A percentile compares a stretch with the other conserved stretches of the same genome.
phyloP scores from a whole-genome alignment of 345 rosid genomes.

The Combretum micranthum region DNA sequence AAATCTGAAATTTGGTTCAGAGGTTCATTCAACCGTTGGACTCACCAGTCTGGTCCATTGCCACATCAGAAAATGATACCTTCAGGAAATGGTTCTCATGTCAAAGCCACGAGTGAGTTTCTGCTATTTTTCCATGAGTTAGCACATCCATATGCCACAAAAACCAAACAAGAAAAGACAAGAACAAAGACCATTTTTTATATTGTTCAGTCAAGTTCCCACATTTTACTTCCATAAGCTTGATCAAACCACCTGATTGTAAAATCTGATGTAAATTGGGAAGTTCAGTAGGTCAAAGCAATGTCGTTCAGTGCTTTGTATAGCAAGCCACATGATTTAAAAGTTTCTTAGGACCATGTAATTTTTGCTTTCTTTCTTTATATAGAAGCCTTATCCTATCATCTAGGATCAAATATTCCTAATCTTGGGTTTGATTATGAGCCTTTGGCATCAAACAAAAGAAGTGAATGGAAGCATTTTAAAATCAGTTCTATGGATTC shows the following conservation, averaged over 20 bases:
- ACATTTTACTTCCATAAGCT: too few relatives aligned
- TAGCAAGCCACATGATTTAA: neutral
- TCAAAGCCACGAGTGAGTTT: constrained; percentile 55
- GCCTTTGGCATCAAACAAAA: too few relatives aligned
- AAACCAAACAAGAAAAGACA: neutral
- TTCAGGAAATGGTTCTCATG: constrained; percentile 41
- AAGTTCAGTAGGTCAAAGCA: too few relatives aligned
- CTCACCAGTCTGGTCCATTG: constrained; percentile 63
- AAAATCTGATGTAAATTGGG: too few relatives aligned
- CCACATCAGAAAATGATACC: constrained; percentile 80
- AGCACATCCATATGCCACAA: too few relatives aligned
- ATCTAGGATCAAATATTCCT: too few relatives aligned
- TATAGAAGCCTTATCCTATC: too few relatives aligned
- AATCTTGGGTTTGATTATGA: too few relatives aligned
- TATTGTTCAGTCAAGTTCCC: neutral
- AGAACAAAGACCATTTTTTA: neutral
- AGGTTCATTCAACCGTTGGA: constrained; percentile 93
- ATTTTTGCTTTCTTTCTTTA: neutral
- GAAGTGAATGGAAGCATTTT: too few relatives aligned
- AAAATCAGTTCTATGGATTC: too few relatives aligned
- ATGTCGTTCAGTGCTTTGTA: too few relatives aligned
- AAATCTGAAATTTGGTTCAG: constrained; percentile 88
- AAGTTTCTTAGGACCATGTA: neutral
- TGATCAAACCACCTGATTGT: too few relatives aligned
- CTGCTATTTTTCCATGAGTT: constrained; percentile 1